Evolutionary conservation across 2,329 filamentous ascomycete species (phyloP), one percentile per base, ranked within the genome.

Genomic region (Aureobasidium vineae): DNA sequence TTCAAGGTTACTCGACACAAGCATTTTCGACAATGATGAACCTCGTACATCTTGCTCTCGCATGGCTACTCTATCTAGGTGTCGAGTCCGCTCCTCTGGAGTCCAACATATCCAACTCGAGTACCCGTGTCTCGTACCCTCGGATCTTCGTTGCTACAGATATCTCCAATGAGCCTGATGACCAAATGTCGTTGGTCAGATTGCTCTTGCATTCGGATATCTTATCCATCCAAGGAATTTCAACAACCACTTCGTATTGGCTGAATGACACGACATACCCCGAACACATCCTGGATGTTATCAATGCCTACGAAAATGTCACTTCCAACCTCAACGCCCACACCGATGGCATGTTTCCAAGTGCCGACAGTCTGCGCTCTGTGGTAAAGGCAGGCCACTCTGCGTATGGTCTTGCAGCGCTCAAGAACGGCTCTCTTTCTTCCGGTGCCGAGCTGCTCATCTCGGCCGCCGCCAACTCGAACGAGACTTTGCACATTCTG

Each of bases 401-500:
- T 0, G 75, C 79, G 19, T 75, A 76, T 67, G 73, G 78, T 8
- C 77, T 78, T 69, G 72, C 73, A 28, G 76, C 78, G 2, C 70
- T 79, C 5, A 70, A 75, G 38, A 70, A 70, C 23, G 68, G 68
- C 0, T 70, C 69, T 5, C 50, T 68, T 10, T 73, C 71, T 2
- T 70, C 73, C 10, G 71, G 69, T 53, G 71, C 70, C 2, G 57
- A 61, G 28, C 67, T 65, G 16, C 38, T 71, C 26, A 70, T 75
- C 43, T 69, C 69, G 5, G 72, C 71, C 8, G 63, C 69, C 0
- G 70, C 70, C 56, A 57, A 33, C 19, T 68, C 69, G 16, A 72
- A 76, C 2, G 72, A 79, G 5, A 80, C 80, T 3, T 76, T 85
- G 3, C 84, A 82, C 79, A 75, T 84, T 13, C 68, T 70, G 40